A percentile compares a stretch with the other conserved stretches of the same genome.
Conservation (phyloP, 306 rosid species). For the Cicer chorassanicum region DNA sequence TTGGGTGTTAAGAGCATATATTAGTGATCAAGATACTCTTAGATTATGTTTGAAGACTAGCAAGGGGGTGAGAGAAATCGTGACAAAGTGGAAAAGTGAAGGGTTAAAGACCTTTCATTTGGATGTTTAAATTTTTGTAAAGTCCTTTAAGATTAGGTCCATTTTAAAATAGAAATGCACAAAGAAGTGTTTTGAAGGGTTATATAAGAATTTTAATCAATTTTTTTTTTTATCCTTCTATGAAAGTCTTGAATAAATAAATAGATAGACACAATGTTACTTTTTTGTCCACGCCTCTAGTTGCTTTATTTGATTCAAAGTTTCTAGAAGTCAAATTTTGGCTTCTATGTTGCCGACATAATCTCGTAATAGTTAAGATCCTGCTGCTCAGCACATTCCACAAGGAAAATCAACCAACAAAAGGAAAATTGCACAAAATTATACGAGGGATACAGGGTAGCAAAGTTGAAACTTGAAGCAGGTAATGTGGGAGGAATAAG, state of each 20-base stretch:
- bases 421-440: constrained; percentile 44
- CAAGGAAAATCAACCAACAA: constrained; percentile 16
- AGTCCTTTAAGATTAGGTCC: constrained; percentile 7
- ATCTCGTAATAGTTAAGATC: constrained; percentile 25
- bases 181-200: constrained; percentile 5
- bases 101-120: constrained; percentile 10
- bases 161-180: constrained; percentile 23
- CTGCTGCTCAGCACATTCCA: constrained; percentile 38
- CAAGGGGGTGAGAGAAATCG: constrained; percentile 6
- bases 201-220: not conserved
- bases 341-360: constrained; percentile 32
- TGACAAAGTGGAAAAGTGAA: not conserved
- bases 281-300: constrained; percentile 5
- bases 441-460: constrained; percentile 11
- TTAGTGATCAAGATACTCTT: constrained; percentile 31
- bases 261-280: not conserved
- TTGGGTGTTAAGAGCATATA: constrained; percentile 42
- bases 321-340: constrained; percentile 30
- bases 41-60: constrained; percentile 37
- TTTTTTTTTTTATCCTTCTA: not conserved
- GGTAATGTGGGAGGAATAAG: constrained; percentile 11
- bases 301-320: not conserved
- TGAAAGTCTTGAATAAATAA: not conserved
- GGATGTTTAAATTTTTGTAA: not conserved
- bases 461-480: constrained; percentile 25